Base-by-base conservation (phyloP, 306 rosid genomes). In the Acacia crassicarpa region DNA sequence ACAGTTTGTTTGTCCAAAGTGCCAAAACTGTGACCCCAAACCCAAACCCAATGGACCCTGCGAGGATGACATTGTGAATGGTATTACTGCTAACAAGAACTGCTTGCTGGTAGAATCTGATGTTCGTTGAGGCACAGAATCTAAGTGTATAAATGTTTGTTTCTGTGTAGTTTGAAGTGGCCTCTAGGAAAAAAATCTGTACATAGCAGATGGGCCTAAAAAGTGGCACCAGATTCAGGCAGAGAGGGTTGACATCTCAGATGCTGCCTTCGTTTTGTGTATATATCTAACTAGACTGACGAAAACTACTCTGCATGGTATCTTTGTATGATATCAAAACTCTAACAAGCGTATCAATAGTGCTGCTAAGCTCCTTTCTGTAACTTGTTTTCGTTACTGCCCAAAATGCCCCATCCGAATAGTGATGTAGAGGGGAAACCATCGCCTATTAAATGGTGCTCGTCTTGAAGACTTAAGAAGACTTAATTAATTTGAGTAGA, bases 1-100 rank as follows among this genome's bases (percentile, higher is more conserved):
- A 0, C 87, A 84, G 61, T 95, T 89, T 84, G 91, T 93, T 58
- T 95, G 98, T 77, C 84, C 68, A 5, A 86, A 77, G 82, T 95
- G 99, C 90, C 86, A 80, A 65, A 84, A 59, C 78, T 76, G 61
- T 6, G 82, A 85, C 65, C 30, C 70, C 16, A 84, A 63, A 10
- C 81, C 73, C 25, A 83, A 84, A 72, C 43, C 79, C 25, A 44
- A 63, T 16, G 92, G 88, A 17, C 90, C 80, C 73, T 88, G 92
- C 84, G 87, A 88, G 80, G 91, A 86, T 43, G 90, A 83, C 85
- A 78, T 82, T 41, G 88, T 84, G 38, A 74, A 84, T 56, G 84
- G 81, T 76, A n/a, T n/a, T 19, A 81, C 81, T 14, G 10, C 84
- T 66, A 68, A 84, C 51, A 43, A 78, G 77, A 68, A 86, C 75